Percentiles rank a stretch among this genome's conserved stretches.
Conservation (phyloP, 331 rosid genomes). For the Arachis monticola region DNA sequence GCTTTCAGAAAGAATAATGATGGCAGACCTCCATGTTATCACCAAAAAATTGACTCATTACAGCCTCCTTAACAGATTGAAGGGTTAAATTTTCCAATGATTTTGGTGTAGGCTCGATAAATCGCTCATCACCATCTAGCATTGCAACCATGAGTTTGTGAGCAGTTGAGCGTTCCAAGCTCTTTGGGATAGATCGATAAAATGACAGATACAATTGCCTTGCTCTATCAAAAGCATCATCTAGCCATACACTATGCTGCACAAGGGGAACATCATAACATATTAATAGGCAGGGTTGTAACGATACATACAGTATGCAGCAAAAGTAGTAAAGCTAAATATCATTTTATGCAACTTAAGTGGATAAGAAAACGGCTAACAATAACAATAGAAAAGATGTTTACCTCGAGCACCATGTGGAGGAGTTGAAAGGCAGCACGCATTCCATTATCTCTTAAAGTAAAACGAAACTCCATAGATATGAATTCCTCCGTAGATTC, state of each 20-base stretch:
- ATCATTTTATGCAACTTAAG: constrained; percentile 18
- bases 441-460: constrained; percentile 95
- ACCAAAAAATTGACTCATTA: constrained; percentile 91
- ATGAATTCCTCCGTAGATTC: constrained; percentile 99
- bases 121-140: constrained; percentile 95
- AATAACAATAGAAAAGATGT: constrained; percentile 31
- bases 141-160: constrained; percentile 99
- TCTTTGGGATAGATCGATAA: constrained; percentile 97
- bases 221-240: constrained; percentile 98
- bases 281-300: constrained; percentile 26
- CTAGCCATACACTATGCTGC: constrained; percentile 99
- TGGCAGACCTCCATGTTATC: constrained; percentile 93
- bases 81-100: constrained; percentile 83
- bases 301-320: not conserved
- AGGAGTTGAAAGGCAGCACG: constrained; percentile 98
- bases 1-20: constrained; percentile 30
- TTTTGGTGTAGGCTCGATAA: constrained; percentile 94
- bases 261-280: constrained; percentile 49
- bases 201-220: constrained; percentile 90
- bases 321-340: constrained; percentile 19
- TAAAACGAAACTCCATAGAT: constrained; percentile 98
- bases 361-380: constrained; percentile 4
- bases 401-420: constrained; percentile 99
- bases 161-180: constrained; percentile 99
- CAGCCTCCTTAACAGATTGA: constrained; percentile 92